Evolutionary conservation across 345 rosid species (phyloP).

Genomic region (Raphanus sativus): DNA sequence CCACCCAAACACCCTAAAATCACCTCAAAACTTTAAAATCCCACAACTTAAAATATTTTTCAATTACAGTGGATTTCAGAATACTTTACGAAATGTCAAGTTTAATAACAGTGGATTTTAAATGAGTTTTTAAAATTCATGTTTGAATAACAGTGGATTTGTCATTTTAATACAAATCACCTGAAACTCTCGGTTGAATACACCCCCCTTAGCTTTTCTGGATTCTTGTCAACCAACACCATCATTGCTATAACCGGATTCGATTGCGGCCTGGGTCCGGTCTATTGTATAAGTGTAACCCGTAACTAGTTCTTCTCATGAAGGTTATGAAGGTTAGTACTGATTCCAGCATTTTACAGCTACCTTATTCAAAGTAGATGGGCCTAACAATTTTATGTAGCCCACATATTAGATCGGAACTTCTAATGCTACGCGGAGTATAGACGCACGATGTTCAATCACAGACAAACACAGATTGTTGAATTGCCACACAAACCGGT

Average conservation of each 20-base stretch:
- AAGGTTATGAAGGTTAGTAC: neutral
- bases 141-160: too few relatives aligned
- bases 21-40: too few relatives aligned
- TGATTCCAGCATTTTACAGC: neutral
- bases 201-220: too few relatives aligned
- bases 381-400: neutral
- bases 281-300: neutral
- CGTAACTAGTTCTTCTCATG: neutral
- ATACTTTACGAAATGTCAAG: too few relatives aligned
- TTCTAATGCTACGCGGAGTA: slow-evolving; percentile 11
- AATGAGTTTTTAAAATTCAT: too few relatives aligned
- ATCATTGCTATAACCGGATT: neutral
- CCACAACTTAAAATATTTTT: too few relatives aligned
- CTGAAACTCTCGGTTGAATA: too few relatives aligned
- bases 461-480: neutral
- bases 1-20: too few relatives aligned
- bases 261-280: neutral
- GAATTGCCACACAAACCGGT: slow-evolving; percentile 12
- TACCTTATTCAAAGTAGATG: neutral
- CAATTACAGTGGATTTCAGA: too few relatives aligned
- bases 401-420: neutral
- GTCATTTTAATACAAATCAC: too few relatives aligned
- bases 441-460: slow-evolving; percentile 12
- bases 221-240: neutral
- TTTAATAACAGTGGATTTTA: too few relatives aligned